phyloP scores from a whole-genome alignment of 2,329 filamentous ascomycete species.

The Fusarium buxicola region DNA sequence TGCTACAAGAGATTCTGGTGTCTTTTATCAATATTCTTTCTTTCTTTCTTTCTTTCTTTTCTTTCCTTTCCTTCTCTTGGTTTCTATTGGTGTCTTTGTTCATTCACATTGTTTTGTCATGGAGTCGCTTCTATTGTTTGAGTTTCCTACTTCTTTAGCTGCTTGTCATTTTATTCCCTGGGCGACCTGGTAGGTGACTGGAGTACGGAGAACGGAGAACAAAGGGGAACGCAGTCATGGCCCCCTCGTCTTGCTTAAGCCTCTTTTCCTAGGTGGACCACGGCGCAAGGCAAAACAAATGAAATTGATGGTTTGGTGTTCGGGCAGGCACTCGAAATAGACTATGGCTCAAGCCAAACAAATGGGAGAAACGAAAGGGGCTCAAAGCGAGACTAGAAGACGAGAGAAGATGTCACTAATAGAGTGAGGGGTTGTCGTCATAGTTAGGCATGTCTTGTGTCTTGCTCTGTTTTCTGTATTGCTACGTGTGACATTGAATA shows the following conservation, averaged over 20 bases:
- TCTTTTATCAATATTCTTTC: slow-evolving; percentile 9
- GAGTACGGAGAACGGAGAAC: slow-evolving; percentile 13
- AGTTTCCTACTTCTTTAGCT: slow-evolving; percentile 12
- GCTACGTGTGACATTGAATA: slow-evolving; percentile 3
- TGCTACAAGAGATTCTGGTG: slow-evolving; percentile 23
- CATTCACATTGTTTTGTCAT: slow-evolving; percentile 5
- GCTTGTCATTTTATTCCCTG: slow-evolving; percentile 4
- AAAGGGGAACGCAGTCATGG: slow-evolving; percentile 30
- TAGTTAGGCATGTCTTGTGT: slow-evolving; percentile 18
- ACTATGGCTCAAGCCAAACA: slow-evolving; percentile 42
- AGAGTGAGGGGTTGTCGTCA: slow-evolving; percentile 15
- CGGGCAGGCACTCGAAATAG: slow-evolving; percentile 40
- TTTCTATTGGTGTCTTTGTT: slow-evolving; percentile 6
- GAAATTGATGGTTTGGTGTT: slow-evolving; percentile 31
- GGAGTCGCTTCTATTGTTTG: slow-evolving; percentile 20
- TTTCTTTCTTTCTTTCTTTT: slow-evolving; percentile 18
- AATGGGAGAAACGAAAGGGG: slow-evolving; percentile 26
- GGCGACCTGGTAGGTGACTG: slow-evolving; percentile 13
- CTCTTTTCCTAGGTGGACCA: slow-evolving; percentile 32
- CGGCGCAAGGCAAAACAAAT: slow-evolving; percentile 39
- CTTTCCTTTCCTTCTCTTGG: not conserved
- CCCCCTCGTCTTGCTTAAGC: slow-evolving; percentile 29
- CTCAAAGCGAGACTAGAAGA: slow-evolving; percentile 5
- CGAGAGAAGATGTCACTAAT: slow-evolving; percentile 2
- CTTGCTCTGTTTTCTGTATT: slow-evolving; percentile 1